These are phyloP conservation scores for Amphichorda felina DNA, from an alignment of 2,329 filamentous ascomycete genomes.

Conservation along the genomic window DNA sequence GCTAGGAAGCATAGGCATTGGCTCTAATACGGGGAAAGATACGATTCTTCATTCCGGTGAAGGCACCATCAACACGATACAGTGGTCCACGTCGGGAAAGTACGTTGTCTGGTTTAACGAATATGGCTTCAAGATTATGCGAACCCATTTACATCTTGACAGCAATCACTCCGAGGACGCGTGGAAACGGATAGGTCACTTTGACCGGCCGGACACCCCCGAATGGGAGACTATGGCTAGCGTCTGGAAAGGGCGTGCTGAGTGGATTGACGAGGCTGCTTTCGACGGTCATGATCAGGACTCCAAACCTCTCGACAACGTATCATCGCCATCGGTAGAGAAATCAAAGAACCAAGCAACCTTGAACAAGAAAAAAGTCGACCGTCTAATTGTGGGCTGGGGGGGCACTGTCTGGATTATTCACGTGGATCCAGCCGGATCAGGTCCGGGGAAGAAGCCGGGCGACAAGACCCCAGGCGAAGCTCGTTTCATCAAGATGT, in stretches of 20 bases:
- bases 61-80: conserved; percentile 80
- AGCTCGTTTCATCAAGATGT: conserved; percentile 90
- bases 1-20: conserved; percentile 79
- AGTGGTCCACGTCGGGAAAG: conserved; percentile 87
- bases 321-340: conserved; percentile 29
- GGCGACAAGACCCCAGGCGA: conserved; percentile 64
- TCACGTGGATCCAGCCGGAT: conserved; percentile 70
- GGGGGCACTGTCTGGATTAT: conserved; percentile 94
- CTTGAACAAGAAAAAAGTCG: conserved; percentile 39
- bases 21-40: conserved; percentile 69
- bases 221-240: conserved; percentile 95
- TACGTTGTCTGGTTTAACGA: conserved; percentile 96
- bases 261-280: conserved; percentile 82
- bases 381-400: conserved; percentile 89
- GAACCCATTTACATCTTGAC: conserved; percentile 73
- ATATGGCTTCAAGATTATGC: conserved; percentile 95
- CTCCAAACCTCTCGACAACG: conserved; percentile 18
- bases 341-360: conserved; percentile 36
- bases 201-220: conserved; percentile 74
- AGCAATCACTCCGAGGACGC: conserved; percentile 66
- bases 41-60: conserved; percentile 84
- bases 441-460: conserved; percentile 51
- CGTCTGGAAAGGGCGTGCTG: conserved; percentile 83
- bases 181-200: conserved; percentile 90
- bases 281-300: conserved; percentile 60